Conservation (phyloP, 768 basidiomycete genomes). For the Auricularia cornea region DNA sequence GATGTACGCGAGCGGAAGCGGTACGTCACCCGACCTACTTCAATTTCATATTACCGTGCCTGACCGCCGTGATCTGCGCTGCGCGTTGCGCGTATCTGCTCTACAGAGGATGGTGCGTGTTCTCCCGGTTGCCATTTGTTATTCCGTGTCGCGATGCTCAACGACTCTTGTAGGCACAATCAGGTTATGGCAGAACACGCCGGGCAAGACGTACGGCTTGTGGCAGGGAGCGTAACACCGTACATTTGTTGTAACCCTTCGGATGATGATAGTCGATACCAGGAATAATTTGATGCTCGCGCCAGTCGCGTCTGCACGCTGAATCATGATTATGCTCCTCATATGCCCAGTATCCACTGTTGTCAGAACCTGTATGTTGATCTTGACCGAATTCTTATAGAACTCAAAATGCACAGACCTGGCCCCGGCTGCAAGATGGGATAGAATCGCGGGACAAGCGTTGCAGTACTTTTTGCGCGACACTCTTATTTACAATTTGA, state of each 20-base stretch:
- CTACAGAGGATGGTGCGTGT: conserved; percentile 62
- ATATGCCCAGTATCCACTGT: too few relatives aligned
- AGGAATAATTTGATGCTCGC: background rate
- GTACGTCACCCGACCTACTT: conserved; percentile 38
- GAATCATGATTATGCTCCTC: too few relatives aligned
- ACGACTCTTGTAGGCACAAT: conserved; percentile 51
- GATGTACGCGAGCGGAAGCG: conserved; percentile 94
- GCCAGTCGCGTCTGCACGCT: background rate
- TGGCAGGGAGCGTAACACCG: conserved; percentile 51
- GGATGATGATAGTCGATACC: background rate
- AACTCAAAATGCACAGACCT: too few relatives aligned
- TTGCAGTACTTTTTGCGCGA: too few relatives aligned
- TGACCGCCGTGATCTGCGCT: background rate
- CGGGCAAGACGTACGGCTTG: conserved; percentile 84
- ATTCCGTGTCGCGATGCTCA: conserved; percentile 2
- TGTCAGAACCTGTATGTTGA: too few relatives aligned
- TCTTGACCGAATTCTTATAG: too few relatives aligned
- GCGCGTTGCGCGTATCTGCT: too few relatives aligned
- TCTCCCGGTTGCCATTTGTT: background rate
- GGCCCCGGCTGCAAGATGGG: too few relatives aligned
- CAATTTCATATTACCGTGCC: background rate
- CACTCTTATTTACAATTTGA: too few relatives aligned
- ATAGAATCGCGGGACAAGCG: too few relatives aligned
- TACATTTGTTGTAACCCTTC: background rate
- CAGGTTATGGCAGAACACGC: conserved; percentile 94